These are phyloP conservation scores for Hygrocybe coccinea DNA, from an alignment of 768 basidiomycete species.

Conservation along the genomic window DNA sequence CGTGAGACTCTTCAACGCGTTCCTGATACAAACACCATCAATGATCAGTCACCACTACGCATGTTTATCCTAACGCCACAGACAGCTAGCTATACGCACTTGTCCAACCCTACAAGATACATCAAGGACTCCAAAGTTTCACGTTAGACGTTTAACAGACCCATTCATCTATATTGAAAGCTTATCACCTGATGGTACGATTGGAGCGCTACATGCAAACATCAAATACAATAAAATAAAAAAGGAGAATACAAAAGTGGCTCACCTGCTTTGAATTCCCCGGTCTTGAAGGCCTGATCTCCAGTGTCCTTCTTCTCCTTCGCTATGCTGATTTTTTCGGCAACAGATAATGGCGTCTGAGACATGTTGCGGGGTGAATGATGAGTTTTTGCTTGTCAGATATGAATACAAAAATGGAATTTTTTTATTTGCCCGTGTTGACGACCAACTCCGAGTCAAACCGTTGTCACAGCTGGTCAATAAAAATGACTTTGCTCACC, in stretches of 20 bases:
- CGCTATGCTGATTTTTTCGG: constrained; percentile 53
- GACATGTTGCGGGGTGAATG: neutral
- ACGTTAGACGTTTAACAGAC: constrained; percentile 14
- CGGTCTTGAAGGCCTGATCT: constrained; percentile 66
- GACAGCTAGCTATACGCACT: constrained; percentile 40
- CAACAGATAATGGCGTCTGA: neutral
- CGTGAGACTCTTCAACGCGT: constrained; percentile 51
- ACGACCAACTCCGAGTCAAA: neutral
- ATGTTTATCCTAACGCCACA: neutral
- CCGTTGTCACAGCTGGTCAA: neutral
- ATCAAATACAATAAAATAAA: neutral
- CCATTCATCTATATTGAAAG: neutral
- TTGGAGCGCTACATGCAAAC: constrained; percentile 49
- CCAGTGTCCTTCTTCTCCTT: constrained; percentile 62
- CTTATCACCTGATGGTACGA: constrained; percentile 70
- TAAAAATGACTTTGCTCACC: constrained; percentile 56
- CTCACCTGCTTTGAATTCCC: constrained; percentile 55
- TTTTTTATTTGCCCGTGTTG: neutral
- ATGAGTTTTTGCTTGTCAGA: too few relatives aligned
- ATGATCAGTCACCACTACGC: neutral
- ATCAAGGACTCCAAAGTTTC: constrained; percentile 50
- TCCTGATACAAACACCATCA: constrained; percentile 43
- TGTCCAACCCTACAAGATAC: constrained; percentile 73
- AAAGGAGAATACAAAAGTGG: neutral
- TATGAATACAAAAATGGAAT: too few relatives aligned